Percentiles rank a stretch among this genome's conserved stretches.
phyloP scores from a whole-genome alignment of 768 basidiomycete species.

The Tephrocybe sp. region DNA sequence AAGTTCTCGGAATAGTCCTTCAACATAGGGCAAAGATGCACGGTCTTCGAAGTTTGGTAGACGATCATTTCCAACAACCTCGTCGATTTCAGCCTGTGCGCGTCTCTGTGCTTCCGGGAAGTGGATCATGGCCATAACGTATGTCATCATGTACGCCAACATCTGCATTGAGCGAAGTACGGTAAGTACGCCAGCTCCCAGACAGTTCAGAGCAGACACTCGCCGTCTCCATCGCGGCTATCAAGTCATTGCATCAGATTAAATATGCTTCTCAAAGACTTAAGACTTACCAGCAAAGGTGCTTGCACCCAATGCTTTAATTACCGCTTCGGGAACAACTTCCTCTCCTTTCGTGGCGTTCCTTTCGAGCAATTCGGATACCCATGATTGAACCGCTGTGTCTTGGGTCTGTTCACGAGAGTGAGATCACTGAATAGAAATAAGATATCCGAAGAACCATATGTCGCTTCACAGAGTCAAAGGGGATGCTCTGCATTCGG shows the following conservation, averaged over 20 bases:
- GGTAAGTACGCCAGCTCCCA: not conserved
- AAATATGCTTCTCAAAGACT: not conserved
- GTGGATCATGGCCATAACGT: conserved; percentile 4
- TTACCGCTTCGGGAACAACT: conserved; percentile 4
- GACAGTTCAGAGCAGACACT: not conserved
- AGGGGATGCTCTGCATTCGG: conserved; percentile 3
- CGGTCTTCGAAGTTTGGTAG: conserved; percentile 39
- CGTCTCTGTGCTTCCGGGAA: conserved; percentile 42
- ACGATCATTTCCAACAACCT: conserved; percentile 34
- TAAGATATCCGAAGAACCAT: not conserved
- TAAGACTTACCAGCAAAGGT: conserved; percentile 10
- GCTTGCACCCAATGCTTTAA: conserved; percentile 8
- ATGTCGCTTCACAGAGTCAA: conserved; percentile 7
- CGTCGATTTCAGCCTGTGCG: conserved; percentile 51
- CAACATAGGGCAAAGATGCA: conserved; percentile 45
- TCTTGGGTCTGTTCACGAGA: not conserved
- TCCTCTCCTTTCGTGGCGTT: conserved; percentile 7
- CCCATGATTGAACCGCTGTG: conserved; percentile 9
- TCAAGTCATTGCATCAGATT: not conserved
- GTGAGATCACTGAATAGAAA: not conserved
- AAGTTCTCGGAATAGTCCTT: conserved; percentile 42
- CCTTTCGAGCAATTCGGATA: conserved; percentile 6
- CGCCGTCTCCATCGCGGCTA: conserved; percentile 10
- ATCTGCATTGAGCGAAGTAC: not conserved
- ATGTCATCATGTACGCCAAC: conserved; percentile 10